Base-by-base conservation (phyloP, 202 grass and related monocot species). In the Setaria italica region DNA sequence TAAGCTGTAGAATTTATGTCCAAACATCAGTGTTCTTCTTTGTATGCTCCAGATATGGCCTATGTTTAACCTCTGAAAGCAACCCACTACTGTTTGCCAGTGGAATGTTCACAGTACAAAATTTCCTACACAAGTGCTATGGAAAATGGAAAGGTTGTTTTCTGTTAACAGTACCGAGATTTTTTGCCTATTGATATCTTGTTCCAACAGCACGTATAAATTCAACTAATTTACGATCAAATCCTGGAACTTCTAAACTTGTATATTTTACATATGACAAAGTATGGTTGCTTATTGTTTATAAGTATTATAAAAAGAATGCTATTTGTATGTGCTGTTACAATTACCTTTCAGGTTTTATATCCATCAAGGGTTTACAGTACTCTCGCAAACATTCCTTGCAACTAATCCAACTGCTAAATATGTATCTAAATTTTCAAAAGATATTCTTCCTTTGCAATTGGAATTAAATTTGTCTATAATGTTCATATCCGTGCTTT, bases 111-210 rank as follows among this genome's bases (percentile, higher is more conserved):
- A 82, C 54, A 87, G 77, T 86, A 46, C 57, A 76, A 53, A 94
- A 94, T 69, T 92, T 89, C 35, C 72, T 94, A 41, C 56, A 62
- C 21, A 93, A 74, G 63, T 76, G 68, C 30, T 82, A 54, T 42
- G 62, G 64, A 70, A 86, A 85, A 49, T 60, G 60, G 62, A 94
- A 84, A 87, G 90, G 94, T 97, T 85, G 14, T 59, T 71, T 75
- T 76, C 41, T 59, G 20, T 33, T 84, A 71, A 50, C 50, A 72
- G 64, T 42, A 54, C n/a, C 4, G 16, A 70, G 53, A 70, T 41
- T 14, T 82, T 57, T 81, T 81, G 72, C n/a, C 42, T 85, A 39
- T 20, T 85, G 16, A 11, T 73, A 54, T 81, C 54, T 77, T 56
- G 46, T 11, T 70, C 34, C 54, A 11, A 62, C 7, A 62, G 9